Base-by-base conservation (phyloP, 495 filamentous ascomycete genomes). In the Sordaria brevicollis region DNA sequence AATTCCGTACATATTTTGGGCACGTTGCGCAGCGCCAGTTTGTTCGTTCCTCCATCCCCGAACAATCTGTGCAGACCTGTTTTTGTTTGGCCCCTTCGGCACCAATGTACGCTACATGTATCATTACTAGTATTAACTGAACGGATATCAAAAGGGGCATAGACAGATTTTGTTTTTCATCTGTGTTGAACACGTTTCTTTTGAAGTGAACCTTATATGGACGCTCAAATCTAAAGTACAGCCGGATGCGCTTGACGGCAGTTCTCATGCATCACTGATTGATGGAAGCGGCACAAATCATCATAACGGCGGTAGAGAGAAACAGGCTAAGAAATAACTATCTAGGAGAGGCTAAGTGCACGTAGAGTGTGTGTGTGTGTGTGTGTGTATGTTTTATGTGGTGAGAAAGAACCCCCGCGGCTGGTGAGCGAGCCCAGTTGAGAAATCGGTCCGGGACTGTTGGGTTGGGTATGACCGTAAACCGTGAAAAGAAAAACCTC, bases 71-170 rank as follows among this genome's bases (percentile, higher is more conserved):
- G 49, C 10, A 25, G 43, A 54, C 43, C 8, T 31, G 11, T 62
- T 62, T n/a, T 31, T 31, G 49, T 25, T 62, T 62, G 49, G 11
- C 49, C 49, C 49, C 5, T 62, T 31, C 25, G 49, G 25, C 49
- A 62, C 33, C 25, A 13, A 62, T 68, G 70, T 71, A 71, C 66
- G 62, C 36, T 31, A 68, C 67, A 69, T 71, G 70, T 71, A 71
- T 68, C 67, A 68, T 35, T 36, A 71, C 66, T 41, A 35, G 33
- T 35, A 65, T 25, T 31, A 62, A 62, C 49, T 31, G 29, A 57
- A 62, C 33, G 49, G 49, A 62, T 62, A 54, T 65, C 19, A 25
- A 41, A 39, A 67, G 49, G 37, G n/a, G 33, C 11, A 35, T 21
- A 38, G 19, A 21, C 29, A 25, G 1, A 39, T 25, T 67, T 67